These are phyloP conservation scores for Platanthera guangdongensis DNA, from an alignment of 106 monocot species.

Conservation along the genomic window DNA sequence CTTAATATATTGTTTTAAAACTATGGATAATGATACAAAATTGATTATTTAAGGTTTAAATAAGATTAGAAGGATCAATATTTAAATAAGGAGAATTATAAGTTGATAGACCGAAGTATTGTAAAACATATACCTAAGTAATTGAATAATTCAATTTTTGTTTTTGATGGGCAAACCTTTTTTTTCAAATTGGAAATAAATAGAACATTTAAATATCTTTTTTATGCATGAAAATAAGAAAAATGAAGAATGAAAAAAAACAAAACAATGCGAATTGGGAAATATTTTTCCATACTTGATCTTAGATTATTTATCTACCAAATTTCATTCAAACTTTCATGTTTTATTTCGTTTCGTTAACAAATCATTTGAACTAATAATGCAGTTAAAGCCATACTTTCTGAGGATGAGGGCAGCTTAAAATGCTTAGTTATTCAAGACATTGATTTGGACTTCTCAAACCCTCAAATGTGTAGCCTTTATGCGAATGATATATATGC, in stretches of 20 bases:
- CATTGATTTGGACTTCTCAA: constrained; percentile 64
- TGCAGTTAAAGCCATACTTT: constrained; percentile 20
- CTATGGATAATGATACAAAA: neutral
- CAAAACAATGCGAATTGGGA: neutral
- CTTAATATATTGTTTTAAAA: neutral
- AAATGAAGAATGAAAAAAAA: neutral
- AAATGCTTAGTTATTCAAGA: constrained; percentile 26
- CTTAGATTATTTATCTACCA: neutral
- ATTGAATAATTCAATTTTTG: neutral
- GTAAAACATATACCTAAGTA: neutral
- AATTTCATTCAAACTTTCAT: neutral
- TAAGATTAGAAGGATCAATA: neutral
- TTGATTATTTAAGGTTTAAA: neutral
- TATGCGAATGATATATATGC: constrained; percentile 71
- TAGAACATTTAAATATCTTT: neutral
- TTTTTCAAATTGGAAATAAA: neutral
- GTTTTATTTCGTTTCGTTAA: neutral
- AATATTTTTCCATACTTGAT: neutral
- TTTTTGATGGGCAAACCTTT: neutral
- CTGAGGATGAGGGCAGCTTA: constrained; percentile 16
- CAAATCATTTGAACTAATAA: neutral
- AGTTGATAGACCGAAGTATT: neutral
- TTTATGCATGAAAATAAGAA: neutral
- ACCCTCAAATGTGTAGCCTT: constrained; percentile 69
- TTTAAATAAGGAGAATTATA: neutral